Percentiles rank a stretch among this genome's conserved stretches.
Conservation (phyloP, 164 flowering plant genomes). For the Brasenia schreberi region DNA sequence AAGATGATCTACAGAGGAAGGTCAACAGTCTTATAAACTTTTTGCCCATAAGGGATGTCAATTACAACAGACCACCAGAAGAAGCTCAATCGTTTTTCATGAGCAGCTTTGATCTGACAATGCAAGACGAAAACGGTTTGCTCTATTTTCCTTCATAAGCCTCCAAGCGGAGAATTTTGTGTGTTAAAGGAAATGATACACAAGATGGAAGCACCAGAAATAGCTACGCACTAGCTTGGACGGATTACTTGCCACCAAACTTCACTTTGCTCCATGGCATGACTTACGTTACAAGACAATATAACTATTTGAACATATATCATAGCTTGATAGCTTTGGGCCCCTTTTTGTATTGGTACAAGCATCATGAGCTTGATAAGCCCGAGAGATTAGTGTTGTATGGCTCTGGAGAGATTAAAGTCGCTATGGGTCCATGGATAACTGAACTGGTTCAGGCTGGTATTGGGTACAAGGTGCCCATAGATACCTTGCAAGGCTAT, state of each 20-base stretch:
- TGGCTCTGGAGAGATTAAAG: conserved; percentile 68
- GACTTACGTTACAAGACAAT: conserved; percentile 55
- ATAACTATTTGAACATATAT: conserved; percentile 62
- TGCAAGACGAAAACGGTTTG: conserved; percentile 46
- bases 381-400: conserved; percentile 59
- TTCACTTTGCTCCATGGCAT: conserved; percentile 40
- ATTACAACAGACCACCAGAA: conserved; percentile 32
- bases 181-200: conserved; percentile 45
- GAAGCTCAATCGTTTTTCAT: conserved; percentile 90
- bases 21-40: conserved; percentile 52
- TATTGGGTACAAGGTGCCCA: conserved; percentile 18
- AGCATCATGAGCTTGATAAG: conserved; percentile 13
- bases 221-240: conserved; percentile 67
- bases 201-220: conserved; percentile 57
- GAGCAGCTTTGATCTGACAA: conserved; percentile 58
- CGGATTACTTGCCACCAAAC: conserved; percentile 38
- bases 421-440: conserved; percentile 41
- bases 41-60: conserved; percentile 66
- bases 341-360: conserved; percentile 72
- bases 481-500: conserved; percentile 24
- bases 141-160: conserved; percentile 50
- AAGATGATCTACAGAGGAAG: conserved; percentile 16
- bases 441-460: conserved; percentile 26
- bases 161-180: conserved; percentile 45
- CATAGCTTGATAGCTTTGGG: conserved; percentile 59